Conservation (phyloP, 305 asterid species). For the Caryopteris hybrid region DNA sequence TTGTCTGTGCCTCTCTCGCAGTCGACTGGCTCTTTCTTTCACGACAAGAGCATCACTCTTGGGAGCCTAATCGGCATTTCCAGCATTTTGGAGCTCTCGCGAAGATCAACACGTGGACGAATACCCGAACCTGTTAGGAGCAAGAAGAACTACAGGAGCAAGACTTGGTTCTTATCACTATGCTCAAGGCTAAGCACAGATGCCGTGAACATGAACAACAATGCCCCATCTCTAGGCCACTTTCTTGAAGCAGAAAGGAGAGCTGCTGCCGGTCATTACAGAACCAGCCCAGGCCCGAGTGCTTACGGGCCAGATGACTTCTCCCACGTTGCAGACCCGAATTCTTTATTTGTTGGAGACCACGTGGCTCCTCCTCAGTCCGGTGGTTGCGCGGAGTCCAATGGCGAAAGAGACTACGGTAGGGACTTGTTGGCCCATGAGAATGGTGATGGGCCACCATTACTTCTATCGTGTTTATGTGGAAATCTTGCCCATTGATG, state of each 20-base stretch:
- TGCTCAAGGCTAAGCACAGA: slow-evolving; percentile 64
- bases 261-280: slow-evolving; percentile 41
- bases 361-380: slow-evolving; percentile 56
- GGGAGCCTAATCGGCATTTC: slow-evolving; percentile 73
- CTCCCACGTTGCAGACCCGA: slow-evolving; percentile 28
- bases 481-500: slow-evolving; percentile 41
- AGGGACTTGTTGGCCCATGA: slow-evolving; percentile 38
- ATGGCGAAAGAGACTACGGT: not conserved
- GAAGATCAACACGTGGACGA: slow-evolving; percentile 52
- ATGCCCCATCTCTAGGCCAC: slow-evolving; percentile 53
- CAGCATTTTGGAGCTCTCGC: slow-evolving; percentile 48
- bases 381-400: too few species aligned
- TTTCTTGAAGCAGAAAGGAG: slow-evolving; percentile 64
- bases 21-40: slow-evolving; percentile 78
- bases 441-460: slow-evolving; percentile 36
- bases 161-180: slow-evolving; percentile 49
- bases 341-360: slow-evolving; percentile 38
- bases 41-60: slow-evolving; percentile 56
- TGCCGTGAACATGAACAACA: slow-evolving; percentile 41
- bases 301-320: slow-evolving; percentile 40
- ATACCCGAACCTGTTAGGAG: slow-evolving; percentile 27
- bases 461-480: slow-evolving; percentile 54
- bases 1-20: too few species aligned
- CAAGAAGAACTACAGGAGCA: slow-evolving; percentile 45
- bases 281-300: slow-evolving; percentile 22